Percentiles rank a stretch among this genome's conserved stretches.
These are phyloP conservation scores for Dalbergia cultrata DNA, from an alignment of 306 rosid species.

Conservation along the genomic window DNA sequence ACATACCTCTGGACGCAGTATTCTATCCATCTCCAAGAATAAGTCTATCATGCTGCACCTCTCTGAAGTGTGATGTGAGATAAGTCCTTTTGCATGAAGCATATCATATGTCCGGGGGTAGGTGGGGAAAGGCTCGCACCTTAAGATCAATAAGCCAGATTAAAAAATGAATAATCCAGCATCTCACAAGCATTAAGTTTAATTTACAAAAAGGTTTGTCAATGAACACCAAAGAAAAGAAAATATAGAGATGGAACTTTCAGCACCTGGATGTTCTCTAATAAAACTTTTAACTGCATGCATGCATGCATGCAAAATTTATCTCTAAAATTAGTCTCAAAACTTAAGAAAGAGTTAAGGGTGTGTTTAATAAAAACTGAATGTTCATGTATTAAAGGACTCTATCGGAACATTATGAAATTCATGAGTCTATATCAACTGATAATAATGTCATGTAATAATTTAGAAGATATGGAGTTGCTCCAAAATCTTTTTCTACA, in stretches of 20 bases:
- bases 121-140: conserved; percentile 99
- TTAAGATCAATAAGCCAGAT: conserved; percentile 57
- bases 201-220: conserved; percentile 20
- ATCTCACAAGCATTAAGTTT: conserved; percentile 26
- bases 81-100: conserved; percentile 89
- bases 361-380: background rate
- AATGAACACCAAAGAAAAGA: conserved; percentile 18
- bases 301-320: conserved; percentile 37
- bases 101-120: conserved; percentile 96
- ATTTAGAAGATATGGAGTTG: conserved; percentile 20
- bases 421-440: conserved; percentile 17
- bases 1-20: conserved; percentile 94
- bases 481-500: conserved; percentile 1
- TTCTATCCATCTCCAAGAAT: conserved; percentile 95
- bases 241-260: conserved; percentile 8
- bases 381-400: conserved; percentile 17
- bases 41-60: conserved; percentile 82
- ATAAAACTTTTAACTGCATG: conserved; percentile 34
- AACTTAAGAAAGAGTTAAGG: conserved; percentile 27
- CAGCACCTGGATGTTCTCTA: conserved; percentile 7
- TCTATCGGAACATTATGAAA: background rate
- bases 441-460: conserved; percentile 8
- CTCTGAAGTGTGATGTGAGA: conserved; percentile 75
- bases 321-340: conserved; percentile 33
- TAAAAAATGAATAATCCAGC: conserved; percentile 32